Base-by-base conservation (phyloP, 805 yeast species). In the Candida ficus region DNA sequence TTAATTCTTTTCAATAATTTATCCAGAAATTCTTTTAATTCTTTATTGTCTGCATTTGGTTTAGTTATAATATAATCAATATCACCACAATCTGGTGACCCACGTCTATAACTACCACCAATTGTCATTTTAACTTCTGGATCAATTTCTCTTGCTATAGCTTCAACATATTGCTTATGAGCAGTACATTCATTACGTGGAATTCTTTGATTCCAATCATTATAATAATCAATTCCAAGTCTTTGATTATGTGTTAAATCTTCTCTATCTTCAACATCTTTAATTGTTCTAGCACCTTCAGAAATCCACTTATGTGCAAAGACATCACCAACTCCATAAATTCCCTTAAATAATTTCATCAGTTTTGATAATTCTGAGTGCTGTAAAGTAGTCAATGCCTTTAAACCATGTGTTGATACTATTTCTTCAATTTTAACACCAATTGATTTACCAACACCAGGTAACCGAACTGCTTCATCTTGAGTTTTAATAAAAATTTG, bases 91-190 rank as follows among this genome's bases (percentile, higher is more conserved):
- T 53, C 52, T 4, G 44, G 34, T n/a, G 61, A 50, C 4, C 76
- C 79, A 17, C 83, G 62, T 26, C 76, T 58, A 51, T 71, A 76
- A 6, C 78, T 73, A 3, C 82, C 82, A 67, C 70, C 70, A 29
- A 72, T 60, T 8, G 61, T 49, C 7, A 66, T 46, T 23, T 63
- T 58, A 18, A 71, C 50, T 1, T 53, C 46, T 0, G 66, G 53
- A 39, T 71, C 75, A 14, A 73, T 41, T 12, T 49, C 45, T 5
- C 49, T 38, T 20, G 60, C 38, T 17, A 50, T 12, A 2, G 46
- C 46, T 3, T 46, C 43, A 13, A 76, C 60, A 17, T 52, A 53
- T 13, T 62, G 58, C 37, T 45, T 60, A 52, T 76, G 80, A 22
- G 50, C 34, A 1, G 57, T 49, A 4, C 73, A 76, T 42, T 71